Evolutionary conservation across 176 grass and related monocot species (phyloP), one percentile per base, ranked within the genome.

Genomic region (Eleusine indica): DNA sequence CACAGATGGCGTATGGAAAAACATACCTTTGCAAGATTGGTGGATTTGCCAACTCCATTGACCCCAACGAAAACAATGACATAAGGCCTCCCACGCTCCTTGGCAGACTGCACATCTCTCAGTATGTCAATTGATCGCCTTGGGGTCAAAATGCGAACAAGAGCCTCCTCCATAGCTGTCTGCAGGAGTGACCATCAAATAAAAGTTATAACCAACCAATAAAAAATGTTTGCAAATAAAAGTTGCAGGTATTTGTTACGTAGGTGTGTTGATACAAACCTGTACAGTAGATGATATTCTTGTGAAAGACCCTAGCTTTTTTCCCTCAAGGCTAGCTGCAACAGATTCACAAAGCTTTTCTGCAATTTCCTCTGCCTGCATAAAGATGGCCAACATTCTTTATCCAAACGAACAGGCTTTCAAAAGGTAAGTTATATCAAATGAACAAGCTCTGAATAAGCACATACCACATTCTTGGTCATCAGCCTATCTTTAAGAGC

Each of bases 11-110:
- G 35, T 80, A 48, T 75, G n/a, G 22, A 71, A 89, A 77, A 66
- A 25, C 35, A 15, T 72, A 98, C 96, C 91, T 98, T 95, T 30
- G 96, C 96, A 67, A 98, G 96, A 71, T 98, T 95, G 66, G 91
- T 95, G 49, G 96, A 98, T 87, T 98, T 95, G 46, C 96, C 96
- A 83, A 98, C 96, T 87, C 93, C 96, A 83, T 95, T 98, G 21
- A 98, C 96, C 19, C 93, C 96, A 75, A 95, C 93, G 49, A 98
- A 98, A 80, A 95, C 91, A 86, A 95, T 82, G n/a, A 98, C 91
- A 80, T 98, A 98, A 16, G 96, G 96, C 46, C 85, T 98, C 68
- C 96, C 96, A 53, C 92, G 91, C 87, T 98, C 93, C 66, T 95
- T 98, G 41, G 96, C 92, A 90, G 93, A 87, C 42, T 95, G 91